Base-by-base conservation (phyloP, 352 stramenopile genomes). In the Pythium aphanidermatum region DNA sequence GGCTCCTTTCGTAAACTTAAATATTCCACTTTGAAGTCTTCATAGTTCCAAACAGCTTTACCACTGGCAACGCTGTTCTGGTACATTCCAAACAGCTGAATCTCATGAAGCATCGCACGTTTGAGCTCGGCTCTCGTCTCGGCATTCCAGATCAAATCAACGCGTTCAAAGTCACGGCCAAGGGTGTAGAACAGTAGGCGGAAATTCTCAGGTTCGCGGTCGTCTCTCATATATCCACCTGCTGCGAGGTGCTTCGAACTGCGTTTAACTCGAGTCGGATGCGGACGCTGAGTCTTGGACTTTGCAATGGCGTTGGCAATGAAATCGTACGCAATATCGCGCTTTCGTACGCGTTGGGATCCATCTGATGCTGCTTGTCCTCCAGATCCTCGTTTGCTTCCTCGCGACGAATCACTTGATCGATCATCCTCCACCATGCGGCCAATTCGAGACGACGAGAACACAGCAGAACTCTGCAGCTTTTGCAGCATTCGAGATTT, bases 101-200 rank as follows among this genome's bases (percentile, higher is more conserved):
- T 88, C 51, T 91, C 85, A 17, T 63, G 44, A 17, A 92, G 70
- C 25, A 98, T 62, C 21, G 83, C 75, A 34, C 61, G 72, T 8
- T 84, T 81, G 32, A 98, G 71, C 50, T 98, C 92, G 7, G 78
- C 69, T 19, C 93, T 68, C 1, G 91, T 97, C 43, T 77, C 59
- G 21, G 83, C 66, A 53, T 92, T 98, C 95, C 95, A 98, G 48
- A 98, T 92, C 38, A 98, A 62, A 51, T 98, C 88, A 6, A 96
- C 75, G 2, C 81, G 62, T 36, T 91, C 68, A 55, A 98, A 92
- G 42, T 98, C 89, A 45, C 93, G 59, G n/a, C 68, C 80, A 4
- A 98, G 68, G 53, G 96, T 88, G 63, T 96, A 86, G 60, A 98
- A 98, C 25, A 98, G 71, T 7, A 97, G 65, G n/a, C 80, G 68